Evolutionary conservation across 2,329 filamentous ascomycete species (phyloP).

Genomic region (Hypoxylon sp.): DNA sequence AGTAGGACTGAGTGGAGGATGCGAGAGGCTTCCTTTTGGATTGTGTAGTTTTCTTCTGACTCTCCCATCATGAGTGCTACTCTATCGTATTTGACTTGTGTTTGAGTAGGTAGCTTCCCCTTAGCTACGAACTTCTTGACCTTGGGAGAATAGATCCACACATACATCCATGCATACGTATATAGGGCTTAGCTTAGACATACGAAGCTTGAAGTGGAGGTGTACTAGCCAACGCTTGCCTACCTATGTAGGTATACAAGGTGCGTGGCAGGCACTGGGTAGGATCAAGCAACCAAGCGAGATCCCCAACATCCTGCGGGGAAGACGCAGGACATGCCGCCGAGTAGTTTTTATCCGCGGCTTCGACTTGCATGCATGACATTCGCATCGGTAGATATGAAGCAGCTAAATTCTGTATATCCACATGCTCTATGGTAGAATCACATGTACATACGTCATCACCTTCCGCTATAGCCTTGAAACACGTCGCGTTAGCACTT

Average conservation of each 20-base stretch:
- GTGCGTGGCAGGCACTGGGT: not conserved
- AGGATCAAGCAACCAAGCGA: not conserved
- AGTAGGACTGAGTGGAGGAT: constrained; percentile 50
- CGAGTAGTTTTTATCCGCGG: constrained; percentile 39
- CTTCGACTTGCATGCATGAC: not conserved
- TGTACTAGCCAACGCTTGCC: not conserved
- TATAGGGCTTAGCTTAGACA: not conserved
- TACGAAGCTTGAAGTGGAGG: not conserved
- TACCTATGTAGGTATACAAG: too few species aligned
- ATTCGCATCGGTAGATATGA: constrained; percentile 32
- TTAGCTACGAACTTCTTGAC: not conserved
- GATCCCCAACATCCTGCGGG: constrained; percentile 27
- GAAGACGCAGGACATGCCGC: constrained; percentile 21
- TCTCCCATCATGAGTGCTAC: constrained; percentile 20
- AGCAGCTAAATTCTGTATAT: not conserved
- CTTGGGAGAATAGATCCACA: not conserved
- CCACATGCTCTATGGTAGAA: not conserved
- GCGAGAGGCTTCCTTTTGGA: constrained; percentile 52
- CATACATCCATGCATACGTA: not conserved
- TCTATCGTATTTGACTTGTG: not conserved
- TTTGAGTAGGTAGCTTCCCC: not conserved
- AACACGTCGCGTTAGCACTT: too few species aligned
- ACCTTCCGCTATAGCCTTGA: not conserved
- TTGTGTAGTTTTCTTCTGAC: constrained; percentile 44
- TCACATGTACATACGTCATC: not conserved